Evolutionary conservation across 139 green algal species (phyloP).

Genomic region (Dunaliella primolecta): DNA sequence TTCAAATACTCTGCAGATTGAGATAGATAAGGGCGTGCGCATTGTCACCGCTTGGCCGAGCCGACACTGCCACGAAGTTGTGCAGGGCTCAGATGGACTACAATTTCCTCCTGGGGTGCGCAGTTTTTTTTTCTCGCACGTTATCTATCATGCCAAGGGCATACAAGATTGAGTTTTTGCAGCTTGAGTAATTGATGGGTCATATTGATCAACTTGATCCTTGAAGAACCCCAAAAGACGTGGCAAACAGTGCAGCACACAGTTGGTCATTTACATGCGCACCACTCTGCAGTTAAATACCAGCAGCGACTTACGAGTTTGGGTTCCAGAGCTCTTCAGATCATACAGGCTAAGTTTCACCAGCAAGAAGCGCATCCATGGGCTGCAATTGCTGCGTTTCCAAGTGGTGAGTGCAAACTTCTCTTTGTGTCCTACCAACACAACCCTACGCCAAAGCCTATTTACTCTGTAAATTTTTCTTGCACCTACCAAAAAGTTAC

Average conservation of each 20-base stretch:
- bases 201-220: too few relatives aligned
- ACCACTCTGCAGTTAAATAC: background rate
- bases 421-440: too few relatives aligned
- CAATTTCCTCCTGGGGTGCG: slow-evolving; percentile 27
- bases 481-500: too few relatives aligned
- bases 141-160: too few relatives aligned
- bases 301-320: background rate
- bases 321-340: background rate
- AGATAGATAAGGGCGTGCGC: background rate
- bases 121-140: too few relatives aligned
- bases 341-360: background rate
- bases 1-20: background rate
- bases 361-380: background rate
- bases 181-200: too few relatives aligned
- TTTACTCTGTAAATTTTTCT: too few relatives aligned
- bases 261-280: too few relatives aligned
- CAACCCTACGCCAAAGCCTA: too few relatives aligned
- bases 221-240: too few relatives aligned
- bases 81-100: slow-evolving; percentile 32
- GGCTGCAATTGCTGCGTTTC: background rate
- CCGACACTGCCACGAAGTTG: slow-evolving; percentile 18
- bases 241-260: too few relatives aligned
- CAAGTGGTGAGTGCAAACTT: background rate
- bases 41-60: slow-evolving; percentile 17
- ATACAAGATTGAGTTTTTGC: too few relatives aligned